Evolutionary conservation across 2,329 filamentous ascomycete genomes (phyloP).

Genomic region (Ploettnerulaceae sp.): DNA sequence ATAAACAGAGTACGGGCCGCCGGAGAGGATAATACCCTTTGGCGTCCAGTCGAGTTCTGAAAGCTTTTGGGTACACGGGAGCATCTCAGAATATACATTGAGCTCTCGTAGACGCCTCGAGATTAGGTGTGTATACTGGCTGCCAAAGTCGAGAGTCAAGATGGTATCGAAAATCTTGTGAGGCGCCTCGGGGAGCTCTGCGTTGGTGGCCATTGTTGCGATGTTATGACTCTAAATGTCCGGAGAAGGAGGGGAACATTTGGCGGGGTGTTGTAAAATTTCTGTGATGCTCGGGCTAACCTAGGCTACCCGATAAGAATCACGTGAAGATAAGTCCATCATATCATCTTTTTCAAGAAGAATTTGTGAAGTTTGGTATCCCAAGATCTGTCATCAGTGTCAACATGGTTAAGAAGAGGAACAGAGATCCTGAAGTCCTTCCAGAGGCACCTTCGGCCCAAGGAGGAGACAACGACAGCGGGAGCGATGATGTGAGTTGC

Average conservation of each 20-base stretch:
- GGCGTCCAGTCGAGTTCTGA: slow-evolving; percentile 73
- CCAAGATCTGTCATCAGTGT: neutral
- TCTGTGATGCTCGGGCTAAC: too few species aligned
- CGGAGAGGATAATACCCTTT: slow-evolving; percentile 75
- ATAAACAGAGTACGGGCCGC: slow-evolving; percentile 73
- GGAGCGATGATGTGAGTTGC: slow-evolving; percentile 31
- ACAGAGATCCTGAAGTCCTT: slow-evolving; percentile 32
- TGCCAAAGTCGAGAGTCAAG: slow-evolving; percentile 65
- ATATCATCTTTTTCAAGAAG: neutral
- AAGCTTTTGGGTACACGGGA: slow-evolving; percentile 80
- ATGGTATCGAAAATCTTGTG: slow-evolving; percentile 48
- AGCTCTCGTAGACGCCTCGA: slow-evolving; percentile 65
- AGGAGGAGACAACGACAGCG: slow-evolving; percentile 28
- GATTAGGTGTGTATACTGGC: slow-evolving; percentile 64
- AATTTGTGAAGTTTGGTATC: slow-evolving; percentile 4
- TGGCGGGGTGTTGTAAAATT: neutral
- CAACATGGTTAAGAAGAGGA: slow-evolving; percentile 36
- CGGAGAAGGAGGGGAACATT: neutral
- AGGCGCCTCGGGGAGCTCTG: slow-evolving; percentile 24
- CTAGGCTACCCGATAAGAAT: too few species aligned
- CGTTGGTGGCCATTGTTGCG: slow-evolving; percentile 21
- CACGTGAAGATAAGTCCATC: slow-evolving; percentile 13
- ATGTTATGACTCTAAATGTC: slow-evolving; percentile 1
- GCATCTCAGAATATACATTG: slow-evolving; percentile 82
- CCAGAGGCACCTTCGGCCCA: slow-evolving; percentile 28